Conservation (phyloP, 1,284 basidiomycete species). For the Marasmius fiardii region DNA sequence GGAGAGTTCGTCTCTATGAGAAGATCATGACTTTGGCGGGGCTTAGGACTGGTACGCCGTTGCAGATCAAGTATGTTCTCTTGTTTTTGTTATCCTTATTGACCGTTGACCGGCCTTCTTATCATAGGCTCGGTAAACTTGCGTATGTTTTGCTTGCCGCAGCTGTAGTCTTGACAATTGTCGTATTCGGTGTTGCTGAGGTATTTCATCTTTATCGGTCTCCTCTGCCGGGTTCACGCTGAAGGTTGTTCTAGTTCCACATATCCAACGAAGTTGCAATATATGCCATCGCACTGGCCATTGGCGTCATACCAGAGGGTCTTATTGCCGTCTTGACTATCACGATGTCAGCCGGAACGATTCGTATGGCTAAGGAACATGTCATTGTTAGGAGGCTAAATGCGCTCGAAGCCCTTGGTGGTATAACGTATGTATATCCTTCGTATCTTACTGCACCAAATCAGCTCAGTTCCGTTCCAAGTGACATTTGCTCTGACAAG, state of each 20-base stretch:
- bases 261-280: conserved; percentile 42
- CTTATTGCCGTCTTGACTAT: conserved; percentile 41
- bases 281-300: conserved; percentile 42
- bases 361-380: conserved; percentile 47
- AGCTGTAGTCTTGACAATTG: conserved; percentile 32
- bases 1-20: conserved; percentile 17
- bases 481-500: conserved; percentile 61
- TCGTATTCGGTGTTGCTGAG: conserved; percentile 52
- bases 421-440: conserved; percentile 34
- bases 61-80: conserved; percentile 47
- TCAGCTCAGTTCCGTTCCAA: neutral
- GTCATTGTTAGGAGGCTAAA: conserved; percentile 52
- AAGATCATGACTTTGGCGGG: conserved; percentile 24
- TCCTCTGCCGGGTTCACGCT: neutral
- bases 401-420: conserved; percentile 58
- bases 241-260: conserved; percentile 27
- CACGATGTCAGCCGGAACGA: conserved; percentile 48
- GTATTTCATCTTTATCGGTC: neutral
- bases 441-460: neutral
- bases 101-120: neutral
- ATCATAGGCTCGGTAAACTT: conserved; percentile 38
- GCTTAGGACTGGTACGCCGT: conserved; percentile 43
- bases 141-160: conserved; percentile 48
- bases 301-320: conserved; percentile 40
- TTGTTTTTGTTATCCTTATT: neutral